Evolutionary conservation across 2,329 filamentous ascomycete genomes (phyloP).

Genomic region (Scolecobasidium constrictum): DNA sequence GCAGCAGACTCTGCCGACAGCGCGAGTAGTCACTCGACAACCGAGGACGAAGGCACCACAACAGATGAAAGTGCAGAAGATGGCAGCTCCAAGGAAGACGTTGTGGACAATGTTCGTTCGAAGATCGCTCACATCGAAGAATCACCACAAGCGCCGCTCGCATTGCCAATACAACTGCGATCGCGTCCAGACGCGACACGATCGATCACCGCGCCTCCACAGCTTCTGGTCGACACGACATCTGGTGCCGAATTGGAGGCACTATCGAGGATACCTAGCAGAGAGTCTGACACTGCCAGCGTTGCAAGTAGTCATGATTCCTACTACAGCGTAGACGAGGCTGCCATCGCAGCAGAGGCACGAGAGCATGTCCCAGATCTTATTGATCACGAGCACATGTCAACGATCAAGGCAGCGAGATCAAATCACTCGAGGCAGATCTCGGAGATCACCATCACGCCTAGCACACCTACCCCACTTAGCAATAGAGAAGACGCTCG

Average conservation of each 20-base stretch:
- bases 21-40: constrained; percentile 12
- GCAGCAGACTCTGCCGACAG: constrained; percentile 17
- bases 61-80: constrained; percentile 4
- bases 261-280: background rate
- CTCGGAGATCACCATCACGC: constrained; percentile 24
- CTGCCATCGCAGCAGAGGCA: constrained; percentile 3
- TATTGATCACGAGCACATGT: background rate
- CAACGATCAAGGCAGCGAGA: background rate
- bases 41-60: constrained; percentile 5
- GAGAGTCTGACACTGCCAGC: constrained; percentile 19
- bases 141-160: background rate
- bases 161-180: background rate
- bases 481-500: background rate
- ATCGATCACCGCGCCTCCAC: constrained; percentile 9
- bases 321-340: constrained; percentile 23
- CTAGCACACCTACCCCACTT: constrained; percentile 3
- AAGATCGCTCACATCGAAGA: background rate
- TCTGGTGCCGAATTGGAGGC: background rate
- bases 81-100: background rate
- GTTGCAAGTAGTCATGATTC: constrained; percentile 20
- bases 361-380: background rate
- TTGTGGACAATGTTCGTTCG: background rate
- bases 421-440: constrained; percentile 16
- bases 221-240: background rate
- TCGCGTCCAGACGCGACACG: background rate